These are phyloP conservation scores for Fomitopsis serialis DNA, from an alignment of 768 basidiomycete genomes.

Conservation along the genomic window DNA sequence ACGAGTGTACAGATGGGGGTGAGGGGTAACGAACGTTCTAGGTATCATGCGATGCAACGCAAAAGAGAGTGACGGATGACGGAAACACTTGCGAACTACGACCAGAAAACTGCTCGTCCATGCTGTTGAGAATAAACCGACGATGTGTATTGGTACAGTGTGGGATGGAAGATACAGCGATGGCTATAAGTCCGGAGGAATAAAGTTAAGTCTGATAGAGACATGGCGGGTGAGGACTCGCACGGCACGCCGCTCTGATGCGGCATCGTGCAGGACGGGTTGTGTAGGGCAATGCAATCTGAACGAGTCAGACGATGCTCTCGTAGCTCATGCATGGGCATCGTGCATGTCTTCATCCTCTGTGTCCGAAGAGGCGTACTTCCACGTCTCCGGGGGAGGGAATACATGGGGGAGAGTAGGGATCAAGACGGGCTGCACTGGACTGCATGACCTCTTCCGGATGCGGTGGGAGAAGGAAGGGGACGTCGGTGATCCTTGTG, in stretches of 20 bases:
- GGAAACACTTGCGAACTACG: not conserved
- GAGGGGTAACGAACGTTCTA: not conserved
- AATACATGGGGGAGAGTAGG: conserved; percentile 53
- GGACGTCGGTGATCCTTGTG: conserved; percentile 65
- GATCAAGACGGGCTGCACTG: conserved; percentile 49
- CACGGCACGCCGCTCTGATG: not conserved
- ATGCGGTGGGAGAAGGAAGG: conserved; percentile 49
- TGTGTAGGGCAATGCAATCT: not conserved
- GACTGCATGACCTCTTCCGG: conserved; percentile 22
- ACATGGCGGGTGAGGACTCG: not conserved
- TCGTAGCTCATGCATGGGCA: not conserved
- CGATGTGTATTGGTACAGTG: not conserved
- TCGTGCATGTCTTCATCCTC: conserved; percentile 23
- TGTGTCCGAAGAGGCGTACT: conserved; percentile 18
- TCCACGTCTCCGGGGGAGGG: conserved; percentile 10
- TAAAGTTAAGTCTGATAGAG: not conserved
- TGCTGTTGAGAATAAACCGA: not conserved
- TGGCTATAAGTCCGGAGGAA: not conserved
- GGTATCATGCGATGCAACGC: not conserved
- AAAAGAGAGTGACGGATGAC: not conserved
- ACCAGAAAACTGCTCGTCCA: not conserved
- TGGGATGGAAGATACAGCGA: not conserved
- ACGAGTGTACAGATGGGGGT: not conserved
- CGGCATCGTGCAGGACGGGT: too few species aligned
- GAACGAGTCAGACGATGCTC: not conserved